Evolutionary conservation across 2,329 filamentous ascomycete genomes (phyloP).

Genomic region (Mariannaea elegans): DNA sequence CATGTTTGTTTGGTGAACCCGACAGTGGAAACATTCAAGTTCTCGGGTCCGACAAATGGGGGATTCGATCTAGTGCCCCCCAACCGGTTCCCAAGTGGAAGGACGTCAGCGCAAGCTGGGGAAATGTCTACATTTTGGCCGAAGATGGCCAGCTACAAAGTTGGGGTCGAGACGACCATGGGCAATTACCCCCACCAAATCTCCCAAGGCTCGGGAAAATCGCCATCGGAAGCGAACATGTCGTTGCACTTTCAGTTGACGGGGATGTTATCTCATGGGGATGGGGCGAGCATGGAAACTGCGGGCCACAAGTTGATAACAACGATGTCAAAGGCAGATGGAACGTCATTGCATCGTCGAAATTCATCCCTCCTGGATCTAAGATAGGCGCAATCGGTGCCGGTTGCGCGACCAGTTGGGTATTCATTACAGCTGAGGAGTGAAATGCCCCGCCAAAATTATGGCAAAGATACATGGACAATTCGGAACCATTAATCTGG

Average conservation of each 20-base stretch:
- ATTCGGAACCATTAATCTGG: conserved; percentile 42
- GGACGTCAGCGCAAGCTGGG: conserved; percentile 82
- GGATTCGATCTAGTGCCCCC: conserved; percentile 67
- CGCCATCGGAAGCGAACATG: conserved; percentile 91
- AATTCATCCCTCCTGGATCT: conserved; percentile 59
- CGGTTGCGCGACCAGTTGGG: conserved; percentile 92
- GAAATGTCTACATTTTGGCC: conserved; percentile 77
- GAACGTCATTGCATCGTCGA: conserved; percentile 71
- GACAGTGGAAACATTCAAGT: conserved; percentile 68
- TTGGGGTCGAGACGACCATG: conserved; percentile 89
- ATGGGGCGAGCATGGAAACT: conserved; percentile 98
- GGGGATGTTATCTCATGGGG: conserved; percentile 85
- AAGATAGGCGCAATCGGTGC: conserved; percentile 73
- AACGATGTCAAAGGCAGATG: conserved; percentile 75
- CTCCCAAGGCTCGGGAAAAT: conserved; percentile 69
- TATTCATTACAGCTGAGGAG: conserved; percentile 49
- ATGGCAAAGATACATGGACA: conserved; percentile 11
- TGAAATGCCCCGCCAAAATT: conserved; percentile 25
- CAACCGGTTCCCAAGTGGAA: conserved; percentile 64
- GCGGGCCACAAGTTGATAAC: conserved; percentile 72
- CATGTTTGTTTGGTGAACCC: conserved; percentile 70
- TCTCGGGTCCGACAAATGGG: conserved; percentile 80
- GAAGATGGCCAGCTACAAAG: conserved; percentile 67
- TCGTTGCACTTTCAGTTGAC: conserved; percentile 72
- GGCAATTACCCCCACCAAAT: conserved; percentile 74